A percentile compares a stretch with the other conserved stretches of the same genome.
These are phyloP conservation scores for Elaeagnus macrophylla DNA, from an alignment of 306 rosid genomes.

Conservation along the genomic window DNA sequence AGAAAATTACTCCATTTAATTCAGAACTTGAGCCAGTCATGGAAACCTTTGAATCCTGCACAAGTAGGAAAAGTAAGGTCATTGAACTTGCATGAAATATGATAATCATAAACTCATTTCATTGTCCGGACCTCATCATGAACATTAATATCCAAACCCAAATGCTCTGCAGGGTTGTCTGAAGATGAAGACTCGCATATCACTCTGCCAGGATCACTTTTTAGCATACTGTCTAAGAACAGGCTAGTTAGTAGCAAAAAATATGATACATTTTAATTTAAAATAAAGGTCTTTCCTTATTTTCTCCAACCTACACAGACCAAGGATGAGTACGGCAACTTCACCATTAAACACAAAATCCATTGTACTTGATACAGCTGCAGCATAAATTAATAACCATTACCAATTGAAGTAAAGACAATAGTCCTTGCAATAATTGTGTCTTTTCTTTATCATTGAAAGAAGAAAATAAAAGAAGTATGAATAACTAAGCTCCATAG, in stretches of 20 bases:
- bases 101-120: neutral
- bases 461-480: too few relatives aligned
- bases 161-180: slow-evolving; percentile 3
- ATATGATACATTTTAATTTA: neutral
- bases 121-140: slow-evolving; percentile 22
- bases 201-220: slow-evolving; percentile 40
- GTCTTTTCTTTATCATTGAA: too few relatives aligned
- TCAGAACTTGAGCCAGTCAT: slow-evolving; percentile 13
- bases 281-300: neutral
- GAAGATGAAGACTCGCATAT: slow-evolving; percentile 7
- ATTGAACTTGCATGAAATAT: neutral
- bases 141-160: slow-evolving; percentile 6
- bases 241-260: neutral
- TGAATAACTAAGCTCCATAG: too few relatives aligned
- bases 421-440: too few relatives aligned
- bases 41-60: slow-evolving; percentile 15
- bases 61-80: neutral
- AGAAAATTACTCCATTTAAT: slow-evolving; percentile 5
- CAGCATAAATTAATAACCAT: slow-evolving; percentile 7
- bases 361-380: slow-evolving; percentile 22
- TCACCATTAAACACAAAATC: slow-evolving; percentile 28
- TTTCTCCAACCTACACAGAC: slow-evolving; percentile 26
- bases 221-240: slow-evolving; percentile 27
- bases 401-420: neutral
- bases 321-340: slow-evolving; percentile 26